These are phyloP conservation scores for Pseudocercospora eumusae DNA, from an alignment of 2,329 filamentous ascomycete species.

Conservation along the genomic window DNA sequence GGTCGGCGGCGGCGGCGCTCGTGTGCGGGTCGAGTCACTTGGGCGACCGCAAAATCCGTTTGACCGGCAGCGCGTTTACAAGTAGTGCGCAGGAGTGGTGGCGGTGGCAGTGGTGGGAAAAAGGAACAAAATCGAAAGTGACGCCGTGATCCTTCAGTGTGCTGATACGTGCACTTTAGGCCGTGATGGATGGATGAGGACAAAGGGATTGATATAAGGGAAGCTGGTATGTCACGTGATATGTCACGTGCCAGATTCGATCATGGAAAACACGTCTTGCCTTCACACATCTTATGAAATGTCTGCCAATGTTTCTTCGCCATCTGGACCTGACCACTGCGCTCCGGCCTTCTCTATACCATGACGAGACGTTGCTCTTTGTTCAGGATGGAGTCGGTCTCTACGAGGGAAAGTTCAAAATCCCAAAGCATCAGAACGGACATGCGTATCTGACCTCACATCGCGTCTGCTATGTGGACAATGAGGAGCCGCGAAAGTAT, in stretches of 20 bases:
- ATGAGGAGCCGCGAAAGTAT: conserved; percentile 77
- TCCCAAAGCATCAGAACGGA: conserved; percentile 89
- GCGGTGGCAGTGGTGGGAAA: too few species aligned
- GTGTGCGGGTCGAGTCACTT: conserved; percentile 9
- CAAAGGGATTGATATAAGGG: too few species aligned
- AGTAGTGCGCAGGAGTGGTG: background rate
- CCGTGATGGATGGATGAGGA: background rate
- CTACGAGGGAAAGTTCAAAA: conserved; percentile 97
- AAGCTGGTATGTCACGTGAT: too few species aligned
- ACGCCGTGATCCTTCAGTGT: background rate
- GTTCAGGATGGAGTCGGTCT: conserved; percentile 96
- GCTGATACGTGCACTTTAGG: background rate
- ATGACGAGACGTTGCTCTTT: conserved; percentile 92
- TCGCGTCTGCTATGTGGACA: conserved; percentile 91
- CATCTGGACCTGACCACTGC: conserved; percentile 94
- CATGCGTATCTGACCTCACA: conserved; percentile 97
- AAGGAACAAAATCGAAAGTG: background rate
- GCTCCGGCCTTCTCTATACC: conserved; percentile 84
- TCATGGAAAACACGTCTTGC: too few species aligned
- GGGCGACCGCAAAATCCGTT: background rate
- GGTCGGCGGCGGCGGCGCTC: conserved; percentile 14
- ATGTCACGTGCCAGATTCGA: background rate
- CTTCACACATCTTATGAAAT: too few species aligned
- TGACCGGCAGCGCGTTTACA: background rate
- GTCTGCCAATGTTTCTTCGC: conserved; percentile 85